Percentiles rank a stretch among this genome's conserved stretches.
Conservation (phyloP, 2,329 filamentous ascomycete species). For the Eurotiales sp. region DNA sequence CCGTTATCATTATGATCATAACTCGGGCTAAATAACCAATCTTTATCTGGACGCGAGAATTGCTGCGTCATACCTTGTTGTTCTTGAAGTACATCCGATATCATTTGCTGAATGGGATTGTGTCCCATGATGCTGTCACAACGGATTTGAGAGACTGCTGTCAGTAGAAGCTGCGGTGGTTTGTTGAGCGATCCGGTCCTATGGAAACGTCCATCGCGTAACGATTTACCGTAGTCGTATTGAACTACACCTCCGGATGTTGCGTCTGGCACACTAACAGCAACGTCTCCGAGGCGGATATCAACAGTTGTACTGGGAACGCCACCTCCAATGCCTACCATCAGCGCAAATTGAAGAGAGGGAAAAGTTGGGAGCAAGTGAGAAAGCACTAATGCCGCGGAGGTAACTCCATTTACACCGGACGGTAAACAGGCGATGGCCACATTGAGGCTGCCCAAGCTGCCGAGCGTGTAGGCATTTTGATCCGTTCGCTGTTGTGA, state of each 20-base stretch:
- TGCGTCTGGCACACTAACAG: constrained; percentile 15
- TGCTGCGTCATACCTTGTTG: too few relatives aligned
- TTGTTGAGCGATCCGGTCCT: too few relatives aligned
- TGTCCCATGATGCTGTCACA: too few relatives aligned
- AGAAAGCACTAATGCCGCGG: background rate
- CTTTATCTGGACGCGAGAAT: too few relatives aligned
- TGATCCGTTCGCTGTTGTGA: background rate
- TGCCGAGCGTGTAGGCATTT: background rate
- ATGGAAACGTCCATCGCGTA: too few relatives aligned
- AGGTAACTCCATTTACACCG: background rate
- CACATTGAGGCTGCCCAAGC: background rate
- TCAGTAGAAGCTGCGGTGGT: too few relatives aligned
- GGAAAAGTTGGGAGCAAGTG: background rate
- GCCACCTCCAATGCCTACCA: constrained; percentile 16
- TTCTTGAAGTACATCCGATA: too few relatives aligned
- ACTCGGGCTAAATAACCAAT: too few relatives aligned
- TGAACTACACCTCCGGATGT: background rate
- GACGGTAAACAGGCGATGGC: background rate
- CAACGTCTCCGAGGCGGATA: constrained; percentile 19
- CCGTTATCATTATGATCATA: too few relatives aligned
- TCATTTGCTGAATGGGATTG: too few relatives aligned
- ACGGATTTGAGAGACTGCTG: too few relatives aligned
- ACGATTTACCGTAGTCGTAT: background rate
- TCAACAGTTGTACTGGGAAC: constrained; percentile 6
- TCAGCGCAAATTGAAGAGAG: constrained; percentile 13